Evolutionary conservation across 2,329 filamentous ascomycete species (phyloP), one percentile per base, ranked within the genome.

Genomic region (Alternaria sp.): DNA sequence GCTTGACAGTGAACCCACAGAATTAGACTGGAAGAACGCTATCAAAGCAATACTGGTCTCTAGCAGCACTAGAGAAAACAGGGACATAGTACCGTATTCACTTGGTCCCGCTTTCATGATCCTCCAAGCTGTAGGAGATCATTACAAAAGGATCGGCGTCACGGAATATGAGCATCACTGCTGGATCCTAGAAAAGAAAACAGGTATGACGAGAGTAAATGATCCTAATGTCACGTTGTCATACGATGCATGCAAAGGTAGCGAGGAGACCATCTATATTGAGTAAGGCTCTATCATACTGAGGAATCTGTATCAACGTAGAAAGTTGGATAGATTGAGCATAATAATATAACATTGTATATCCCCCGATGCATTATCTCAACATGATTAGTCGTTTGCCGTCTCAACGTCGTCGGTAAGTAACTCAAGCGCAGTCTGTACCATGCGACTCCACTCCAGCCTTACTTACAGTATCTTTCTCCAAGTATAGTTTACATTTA

Each of bases 301-400:
- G 4, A 1, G 6, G 5, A 27, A 16, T 25, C 2, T 8, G 25
- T 25, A 2, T 25, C 2, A 25, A 25, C 25, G 7, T 25, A 0
- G 25, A 25, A 25, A 2, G 0, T 2, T 2, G 25, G 2, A 25
- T 25, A 0, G 25, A 2, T 25, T 0, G 2, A 25, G 25, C 7
- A 2, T 8, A 25, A 0, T 0, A 25, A 25, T 2, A 25, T 2
- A 25, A 25, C 25, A 25, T 8, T 25, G 0, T 25, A 6, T 25
- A 25, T 2, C 5, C 0, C 25, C 0, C 7, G 25, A 25, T 25
- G 25, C 25, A 25, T 25, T 8, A 7, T 0, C 2, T 25, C 6
- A 25, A 0, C 25, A 12, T 30, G 28, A 12, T 12, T 30, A 30
- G 28, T 30, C 1, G 11, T 30, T 27, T 8, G 2, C 2, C 2